Conservation (phyloP, 805 yeast species). For the Wickerhamomyces alni region DNA sequence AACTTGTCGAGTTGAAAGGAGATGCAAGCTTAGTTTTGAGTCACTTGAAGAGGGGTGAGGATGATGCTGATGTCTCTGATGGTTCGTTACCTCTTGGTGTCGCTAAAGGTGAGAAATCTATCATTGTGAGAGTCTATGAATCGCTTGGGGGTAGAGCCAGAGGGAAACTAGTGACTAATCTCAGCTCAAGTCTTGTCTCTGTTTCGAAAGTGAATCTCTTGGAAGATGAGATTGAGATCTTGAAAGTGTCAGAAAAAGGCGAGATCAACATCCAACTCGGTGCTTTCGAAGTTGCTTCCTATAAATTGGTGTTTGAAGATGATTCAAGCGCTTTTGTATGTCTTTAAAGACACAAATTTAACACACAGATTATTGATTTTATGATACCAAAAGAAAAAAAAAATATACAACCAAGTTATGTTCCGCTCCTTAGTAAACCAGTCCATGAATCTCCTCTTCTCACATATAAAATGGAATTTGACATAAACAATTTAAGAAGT, state of each 20-base stretch:
- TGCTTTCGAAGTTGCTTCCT: constrained; percentile 71
- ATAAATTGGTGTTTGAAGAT: constrained; percentile 23
- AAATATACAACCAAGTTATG: no score
- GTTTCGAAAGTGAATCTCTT: constrained; percentile 29
- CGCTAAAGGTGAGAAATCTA: constrained; percentile 39
- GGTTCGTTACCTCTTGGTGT: constrained; percentile 39
- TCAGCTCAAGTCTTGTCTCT: constrained; percentile 18
- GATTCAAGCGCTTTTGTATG: not conserved
- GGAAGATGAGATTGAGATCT: constrained; percentile 31
- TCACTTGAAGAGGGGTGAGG: constrained; percentile 82
- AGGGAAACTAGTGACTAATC: constrained; percentile 42
- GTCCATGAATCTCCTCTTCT: no score
- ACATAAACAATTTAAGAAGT: no score
- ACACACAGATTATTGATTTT: not conserved
- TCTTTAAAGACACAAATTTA: no score
- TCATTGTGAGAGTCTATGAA: constrained; percentile 78
- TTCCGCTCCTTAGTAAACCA: no score
- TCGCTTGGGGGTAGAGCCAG: constrained; percentile 73
- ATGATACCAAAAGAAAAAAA: no score
- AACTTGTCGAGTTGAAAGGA: constrained; percentile 22
- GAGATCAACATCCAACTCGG: constrained; percentile 38
- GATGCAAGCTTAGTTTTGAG: constrained; percentile 47
- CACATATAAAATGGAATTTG: no score
- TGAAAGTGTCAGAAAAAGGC: constrained; percentile 16
- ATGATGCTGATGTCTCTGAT: constrained; percentile 50